Evolutionary conservation across 1,284 basidiomycete genomes (phyloP).

Genomic region (Ganoderma lucidum): DNA sequence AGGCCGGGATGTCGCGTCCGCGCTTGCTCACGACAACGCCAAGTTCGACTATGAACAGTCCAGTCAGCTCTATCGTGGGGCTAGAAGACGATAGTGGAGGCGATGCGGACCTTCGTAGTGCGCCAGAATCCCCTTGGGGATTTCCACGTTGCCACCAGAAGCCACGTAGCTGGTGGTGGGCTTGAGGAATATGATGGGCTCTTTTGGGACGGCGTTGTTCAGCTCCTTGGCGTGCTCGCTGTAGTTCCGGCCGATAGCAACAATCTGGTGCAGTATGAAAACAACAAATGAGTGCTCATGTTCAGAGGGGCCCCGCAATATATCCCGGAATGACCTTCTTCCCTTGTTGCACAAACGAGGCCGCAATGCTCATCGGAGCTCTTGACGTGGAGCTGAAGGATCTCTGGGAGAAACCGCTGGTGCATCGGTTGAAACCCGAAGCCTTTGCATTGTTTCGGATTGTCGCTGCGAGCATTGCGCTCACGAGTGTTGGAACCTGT

Average conservation of each 20-base stretch:
- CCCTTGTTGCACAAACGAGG: conserved; percentile 56
- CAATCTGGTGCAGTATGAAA: conserved; percentile 60
- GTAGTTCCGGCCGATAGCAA: conserved; percentile 90
- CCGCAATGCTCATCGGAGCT: conserved; percentile 40
- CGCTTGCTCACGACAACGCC: conserved; percentile 93
- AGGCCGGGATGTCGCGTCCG: conserved; percentile 82
- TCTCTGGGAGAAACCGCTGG: conserved; percentile 11
- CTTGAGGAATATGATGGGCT: conserved; percentile 99
- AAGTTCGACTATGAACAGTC: conserved; percentile 80
- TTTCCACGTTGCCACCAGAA: conserved; percentile 84
- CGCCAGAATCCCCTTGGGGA: conserved; percentile 84
- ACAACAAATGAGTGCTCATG: not conserved
- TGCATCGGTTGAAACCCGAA: not conserved
- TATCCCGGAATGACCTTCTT: conserved; percentile 49
- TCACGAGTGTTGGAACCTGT: not conserved
- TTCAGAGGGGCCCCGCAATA: not conserved
- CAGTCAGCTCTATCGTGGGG: not conserved
- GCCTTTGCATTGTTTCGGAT: conserved; percentile 11
- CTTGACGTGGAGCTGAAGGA: conserved; percentile 30
- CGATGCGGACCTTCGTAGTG: conserved; percentile 86
- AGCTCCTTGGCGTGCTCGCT: conserved; percentile 92
- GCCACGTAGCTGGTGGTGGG: conserved; percentile 90
- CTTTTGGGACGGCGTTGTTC: conserved; percentile 88
- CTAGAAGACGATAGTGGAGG: not conserved
- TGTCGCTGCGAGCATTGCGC: conserved; percentile 23